phyloP scores from a whole-genome alignment of 2,329 filamentous ascomycete species.

The Fusarium sterilihyphosum region DNA sequence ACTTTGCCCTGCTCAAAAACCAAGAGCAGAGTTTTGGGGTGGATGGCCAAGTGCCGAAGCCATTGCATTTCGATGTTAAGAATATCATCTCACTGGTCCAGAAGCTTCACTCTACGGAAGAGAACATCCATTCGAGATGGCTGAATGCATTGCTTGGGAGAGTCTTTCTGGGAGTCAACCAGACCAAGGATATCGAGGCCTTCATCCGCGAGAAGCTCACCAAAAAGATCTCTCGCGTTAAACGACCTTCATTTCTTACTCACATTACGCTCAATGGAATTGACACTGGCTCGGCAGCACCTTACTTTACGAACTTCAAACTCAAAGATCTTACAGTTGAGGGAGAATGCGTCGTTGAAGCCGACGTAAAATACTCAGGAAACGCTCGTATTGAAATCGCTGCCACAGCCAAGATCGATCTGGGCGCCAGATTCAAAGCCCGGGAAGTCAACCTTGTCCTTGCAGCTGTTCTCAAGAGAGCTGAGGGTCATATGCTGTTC shows the following conservation, averaged over 20 bases:
- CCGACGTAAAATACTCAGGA: conserved; percentile 88
- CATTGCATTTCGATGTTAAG: conserved; percentile 81
- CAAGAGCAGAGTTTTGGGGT: conserved; percentile 74
- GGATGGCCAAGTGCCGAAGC: conserved; percentile 68
- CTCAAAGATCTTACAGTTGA: conserved; percentile 91
- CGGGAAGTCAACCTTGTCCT: conserved; percentile 90
- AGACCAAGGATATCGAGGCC: conserved; percentile 81
- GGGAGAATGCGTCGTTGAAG: conserved; percentile 87
- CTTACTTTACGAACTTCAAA: conserved; percentile 87
- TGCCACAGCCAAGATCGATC: conserved; percentile 90
- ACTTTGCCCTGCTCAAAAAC: conserved; percentile 88
- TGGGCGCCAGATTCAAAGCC: conserved; percentile 88
- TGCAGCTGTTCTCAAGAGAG: conserved; percentile 82
- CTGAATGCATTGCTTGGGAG: conserved; percentile 91
- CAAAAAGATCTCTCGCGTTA: conserved; percentile 95
- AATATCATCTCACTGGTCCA: conserved; percentile 92
- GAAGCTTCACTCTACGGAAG: conserved; percentile 88
- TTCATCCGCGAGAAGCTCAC: conserved; percentile 86
- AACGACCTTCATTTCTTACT: conserved; percentile 89
- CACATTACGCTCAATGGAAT: conserved; percentile 85
- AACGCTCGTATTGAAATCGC: conserved; percentile 91
- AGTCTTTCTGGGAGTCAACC: conserved; percentile 87
- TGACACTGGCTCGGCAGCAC: conserved; percentile 85
- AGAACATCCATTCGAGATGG: conserved; percentile 91
- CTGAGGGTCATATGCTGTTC: conserved; percentile 86